These are phyloP conservation scores for Dictyostelium intermedium DNA, from an alignment of 78 protist genomes.

Conservation along the genomic window DNA sequence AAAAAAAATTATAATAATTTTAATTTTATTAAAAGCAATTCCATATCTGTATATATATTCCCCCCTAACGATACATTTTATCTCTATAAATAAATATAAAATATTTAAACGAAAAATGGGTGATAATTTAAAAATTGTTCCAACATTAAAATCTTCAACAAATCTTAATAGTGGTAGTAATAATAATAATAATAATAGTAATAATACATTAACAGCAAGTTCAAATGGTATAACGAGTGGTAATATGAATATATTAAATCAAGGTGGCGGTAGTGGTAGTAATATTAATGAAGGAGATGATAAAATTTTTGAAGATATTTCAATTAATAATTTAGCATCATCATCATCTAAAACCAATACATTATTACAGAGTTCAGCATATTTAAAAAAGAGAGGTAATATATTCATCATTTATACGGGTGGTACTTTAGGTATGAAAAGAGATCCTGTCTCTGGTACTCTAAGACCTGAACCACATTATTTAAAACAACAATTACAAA, in stretches of 20 bases:
- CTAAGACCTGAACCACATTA: constrained; percentile 62
- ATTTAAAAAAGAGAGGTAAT: constrained; percentile 12
- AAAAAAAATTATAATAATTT: too few species aligned
- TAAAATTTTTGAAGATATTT: constrained; percentile 20
- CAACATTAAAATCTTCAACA: neutral
- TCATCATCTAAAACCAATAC: neutral
- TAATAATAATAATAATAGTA: neutral
- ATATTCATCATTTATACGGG: constrained; percentile 88
- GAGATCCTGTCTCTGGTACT: constrained; percentile 52
- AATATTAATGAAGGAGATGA: neutral
- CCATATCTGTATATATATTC: too few species aligned
- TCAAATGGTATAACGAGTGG: neutral
- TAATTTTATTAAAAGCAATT: neutral
- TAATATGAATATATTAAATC: neutral
- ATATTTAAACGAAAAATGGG: neutral
- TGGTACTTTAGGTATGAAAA: constrained; percentile 91
- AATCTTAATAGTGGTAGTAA: neutral
- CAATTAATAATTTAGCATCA: neutral
- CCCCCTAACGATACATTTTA: neutral
- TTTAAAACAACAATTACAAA: constrained; percentile 24
- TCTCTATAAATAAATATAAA: neutral
- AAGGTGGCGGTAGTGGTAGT: neutral
- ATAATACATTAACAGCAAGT: neutral
- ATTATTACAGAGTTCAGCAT: neutral
- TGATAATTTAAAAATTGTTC: neutral